These are phyloP conservation scores for Copromyces sp. DNA, from an alignment of 495 filamentous ascomycete genomes.

Conservation along the genomic window DNA sequence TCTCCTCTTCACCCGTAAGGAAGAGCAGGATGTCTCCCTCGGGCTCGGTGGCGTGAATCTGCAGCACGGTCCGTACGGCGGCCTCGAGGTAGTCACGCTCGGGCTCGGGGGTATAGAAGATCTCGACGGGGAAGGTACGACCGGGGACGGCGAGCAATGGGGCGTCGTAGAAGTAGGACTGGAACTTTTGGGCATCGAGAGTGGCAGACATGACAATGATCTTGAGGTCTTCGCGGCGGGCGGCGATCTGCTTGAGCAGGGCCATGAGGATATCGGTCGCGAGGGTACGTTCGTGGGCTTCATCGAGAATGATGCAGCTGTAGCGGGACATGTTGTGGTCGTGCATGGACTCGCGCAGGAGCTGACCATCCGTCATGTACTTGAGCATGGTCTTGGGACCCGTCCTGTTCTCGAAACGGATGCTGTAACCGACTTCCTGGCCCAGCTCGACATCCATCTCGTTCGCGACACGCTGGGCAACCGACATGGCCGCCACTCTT, in stretches of 20 bases:
- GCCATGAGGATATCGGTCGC: constrained; percentile 96
- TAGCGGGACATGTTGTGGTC: constrained; percentile 85
- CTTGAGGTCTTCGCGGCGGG: constrained; percentile 75
- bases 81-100: constrained; percentile 97
- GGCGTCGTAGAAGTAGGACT: constrained; percentile 92
- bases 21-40: constrained; percentile 96
- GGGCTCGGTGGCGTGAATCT: constrained; percentile 86
- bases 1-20: constrained; percentile 97
- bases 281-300: constrained; percentile 92
- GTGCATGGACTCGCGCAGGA: constrained; percentile 95
- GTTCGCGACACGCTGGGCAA: constrained; percentile 93
- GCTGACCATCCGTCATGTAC: constrained; percentile 99
- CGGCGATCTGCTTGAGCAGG: constrained; percentile 75
- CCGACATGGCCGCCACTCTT: constrained; percentile 97
- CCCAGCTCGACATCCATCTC: constrained; percentile 93
- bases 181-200: constrained; percentile 94
- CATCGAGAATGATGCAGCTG: constrained; percentile 96
- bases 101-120: constrained; percentile 95
- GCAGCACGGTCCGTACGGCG: constrained; percentile 83
- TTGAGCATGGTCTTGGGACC: constrained; percentile 85
- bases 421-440: constrained; percentile 96
- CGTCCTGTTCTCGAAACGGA: constrained; percentile 96
- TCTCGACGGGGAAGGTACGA: constrained; percentile 91
- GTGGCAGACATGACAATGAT: constrained; percentile 99
- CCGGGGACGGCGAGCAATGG: constrained; percentile 91